Evolutionary conservation across 768 basidiomycete genomes (phyloP), one percentile per base, ranked within the genome.

Genomic region (Phylloporus scabripes): DNA sequence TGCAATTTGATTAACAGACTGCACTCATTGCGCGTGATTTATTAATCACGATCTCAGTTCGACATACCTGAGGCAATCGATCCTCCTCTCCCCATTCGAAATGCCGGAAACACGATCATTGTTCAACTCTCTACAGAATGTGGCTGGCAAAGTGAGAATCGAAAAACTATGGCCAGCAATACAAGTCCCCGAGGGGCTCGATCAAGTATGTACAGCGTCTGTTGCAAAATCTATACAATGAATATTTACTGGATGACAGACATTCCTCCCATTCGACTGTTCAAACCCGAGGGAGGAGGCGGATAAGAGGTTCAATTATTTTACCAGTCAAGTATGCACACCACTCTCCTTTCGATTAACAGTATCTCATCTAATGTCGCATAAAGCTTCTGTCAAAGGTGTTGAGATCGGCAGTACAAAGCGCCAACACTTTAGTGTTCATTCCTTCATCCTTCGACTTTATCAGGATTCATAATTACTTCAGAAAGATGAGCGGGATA

Each of bases 401-500:
- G 20, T 72, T 93, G 39, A 93, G 92, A 68, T 97, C 94, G 2
- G 96, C 96, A 0, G 91, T 98, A 5, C 88, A 91, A 68, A 91
- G 92, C 55, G 75, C 81, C 23, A 92, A 92, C 63, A 92, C 93
- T 0, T 77, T 85, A 44, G 76, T 98, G 54, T 89, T 97, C 64
- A 73, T 99, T 15, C 93, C 96, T 0, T 94, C 92, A 0, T 97
- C 94, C 45, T 94, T 95, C 64, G 96, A 98, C 69, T 98, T 94
- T 63, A 89, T 97, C 49, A 81, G 92, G 18, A 75, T 99, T 8
- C 86, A 88, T 51, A 92, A 93, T 51, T 75, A 90, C 68, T 83
- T 97, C 71, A 78, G 82, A 46, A 91, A 88, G 66, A 71, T 77
- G 50, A 72, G 77, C 10, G 79, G 81, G 14, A 74, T 89, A 29